phyloP scores from a whole-genome alignment of 2,329 filamentous ascomycete species.

The Aspergillus candidus region DNA sequence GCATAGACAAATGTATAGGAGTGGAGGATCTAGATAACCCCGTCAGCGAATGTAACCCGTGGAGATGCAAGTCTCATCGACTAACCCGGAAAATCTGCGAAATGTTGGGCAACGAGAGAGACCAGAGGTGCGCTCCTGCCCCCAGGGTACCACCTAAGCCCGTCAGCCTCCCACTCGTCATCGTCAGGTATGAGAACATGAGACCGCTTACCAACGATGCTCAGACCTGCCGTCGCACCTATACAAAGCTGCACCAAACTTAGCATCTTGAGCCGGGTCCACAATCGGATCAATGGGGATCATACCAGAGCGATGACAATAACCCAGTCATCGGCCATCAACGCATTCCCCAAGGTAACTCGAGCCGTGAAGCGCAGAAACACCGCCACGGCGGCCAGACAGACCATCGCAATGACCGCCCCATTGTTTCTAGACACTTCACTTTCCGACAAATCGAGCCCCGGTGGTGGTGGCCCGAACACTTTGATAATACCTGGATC shows the following conservation, averaged over 20 bases:
- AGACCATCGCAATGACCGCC: slow-evolving; percentile 7
- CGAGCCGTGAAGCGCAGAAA: slow-evolving; percentile 12
- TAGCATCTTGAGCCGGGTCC: not conserved
- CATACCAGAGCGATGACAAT: slow-evolving; percentile 9
- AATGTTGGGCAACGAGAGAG: slow-evolving; percentile 5
- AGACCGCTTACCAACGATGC: slow-evolving; percentile 2
- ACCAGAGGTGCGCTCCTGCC: slow-evolving; percentile 11
- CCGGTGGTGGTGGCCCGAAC: slow-evolving; percentile 10
- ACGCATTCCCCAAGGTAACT: slow-evolving; percentile 3
- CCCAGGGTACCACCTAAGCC: slow-evolving; percentile 6
- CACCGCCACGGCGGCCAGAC: slow-evolving; percentile 5
- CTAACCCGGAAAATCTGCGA: slow-evolving; percentile 8
- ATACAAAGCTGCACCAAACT: slow-evolving; percentile 5
- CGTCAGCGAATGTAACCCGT: not conserved
- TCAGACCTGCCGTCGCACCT: slow-evolving; percentile 5
- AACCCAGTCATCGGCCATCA: slow-evolving; percentile 13
- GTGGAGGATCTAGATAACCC: slow-evolving; percentile 6
- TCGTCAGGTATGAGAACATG: too few species aligned
- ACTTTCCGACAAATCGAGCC: slow-evolving; percentile 7
- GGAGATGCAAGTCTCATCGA: too few species aligned
- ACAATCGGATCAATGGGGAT: not conserved
- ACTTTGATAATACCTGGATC: slow-evolving; percentile 8
- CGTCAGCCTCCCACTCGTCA: too few species aligned
- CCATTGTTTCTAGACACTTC: slow-evolving; percentile 5
- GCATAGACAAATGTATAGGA: slow-evolving; percentile 14